These are phyloP conservation scores for Tolypocladium inflatum DNA, from an alignment of 2,329 filamentous ascomycete genomes.

Conservation along the genomic window DNA sequence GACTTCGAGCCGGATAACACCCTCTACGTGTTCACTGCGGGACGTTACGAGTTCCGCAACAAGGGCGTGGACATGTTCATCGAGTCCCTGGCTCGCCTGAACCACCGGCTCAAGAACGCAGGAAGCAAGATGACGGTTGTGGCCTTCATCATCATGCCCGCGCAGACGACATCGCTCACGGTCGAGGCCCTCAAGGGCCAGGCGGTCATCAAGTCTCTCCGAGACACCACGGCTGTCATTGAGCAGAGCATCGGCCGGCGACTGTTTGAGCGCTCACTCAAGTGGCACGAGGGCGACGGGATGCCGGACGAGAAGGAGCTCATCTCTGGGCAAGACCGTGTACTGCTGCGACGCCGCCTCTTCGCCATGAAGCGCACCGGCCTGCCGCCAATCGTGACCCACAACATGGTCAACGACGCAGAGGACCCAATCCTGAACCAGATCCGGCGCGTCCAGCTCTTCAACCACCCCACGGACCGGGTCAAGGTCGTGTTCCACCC, in stretches of 20 bases:
- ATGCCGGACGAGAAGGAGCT: constrained; percentile 96
- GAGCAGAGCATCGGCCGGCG: constrained; percentile 87
- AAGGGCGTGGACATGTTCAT: constrained; percentile 99
- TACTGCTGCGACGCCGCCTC: constrained; percentile 79
- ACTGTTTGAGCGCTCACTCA: constrained; percentile 86
- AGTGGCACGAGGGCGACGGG: constrained; percentile 90
- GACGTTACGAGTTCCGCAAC: constrained; percentile 95
- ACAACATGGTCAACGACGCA: constrained; percentile 93
- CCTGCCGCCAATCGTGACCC: constrained; percentile 90
- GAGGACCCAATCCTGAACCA: constrained; percentile 96
- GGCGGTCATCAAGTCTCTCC: constrained; percentile 91
- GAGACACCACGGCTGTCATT: constrained; percentile 88
- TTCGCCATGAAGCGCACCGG: constrained; percentile 94
- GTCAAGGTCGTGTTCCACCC: constrained; percentile 98
- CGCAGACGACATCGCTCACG: constrained; percentile 87
- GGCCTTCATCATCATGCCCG: constrained; percentile 97
- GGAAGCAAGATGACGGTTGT: constrained; percentile 92
- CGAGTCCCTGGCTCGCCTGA: constrained; percentile 86
- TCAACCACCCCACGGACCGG: constrained; percentile 89
- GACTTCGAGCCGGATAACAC: constrained; percentile 97
- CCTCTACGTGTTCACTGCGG: constrained; percentile 93
- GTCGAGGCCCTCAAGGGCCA: constrained; percentile 95
- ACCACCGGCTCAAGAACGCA: constrained; percentile 77
- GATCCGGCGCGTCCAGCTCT: constrained; percentile 88
- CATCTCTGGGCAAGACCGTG: constrained; percentile 83